A percentile compares a stretch with the other conserved stretches of the same genome.
Evolutionary conservation across 306 rosid species (phyloP).

Genomic region (Coriaria nepalensis): DNA sequence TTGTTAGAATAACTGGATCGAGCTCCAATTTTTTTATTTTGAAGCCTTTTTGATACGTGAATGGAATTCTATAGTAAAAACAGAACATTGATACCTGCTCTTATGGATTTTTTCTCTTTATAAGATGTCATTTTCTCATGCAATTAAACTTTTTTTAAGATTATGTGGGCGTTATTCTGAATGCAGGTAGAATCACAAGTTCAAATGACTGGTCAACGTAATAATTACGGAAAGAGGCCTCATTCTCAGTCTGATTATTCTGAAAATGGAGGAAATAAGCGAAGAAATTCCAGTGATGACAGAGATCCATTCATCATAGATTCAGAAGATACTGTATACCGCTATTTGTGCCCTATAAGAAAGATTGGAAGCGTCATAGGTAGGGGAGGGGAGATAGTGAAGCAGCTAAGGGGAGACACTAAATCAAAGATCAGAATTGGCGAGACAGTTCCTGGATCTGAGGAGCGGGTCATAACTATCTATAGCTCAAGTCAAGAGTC

Average conservation of each 20-base stretch:
- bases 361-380: conserved; percentile 97
- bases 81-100: too few species aligned
- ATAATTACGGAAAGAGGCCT: conserved; percentile 58
- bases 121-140: too few species aligned
- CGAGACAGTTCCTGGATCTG: conserved; percentile 73
- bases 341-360: conserved; percentile 63
- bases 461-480: conserved; percentile 74
- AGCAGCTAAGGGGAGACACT: conserved; percentile 80
- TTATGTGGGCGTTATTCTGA: not conserved
- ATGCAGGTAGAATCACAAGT: conserved; percentile 10
- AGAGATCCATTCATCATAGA: conserved; percentile 78
- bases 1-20: too few species aligned
- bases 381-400: conserved; percentile 96
- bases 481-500: conserved; percentile 67
- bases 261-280: conserved; percentile 55
- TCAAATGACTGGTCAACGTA: conserved; percentile 69
- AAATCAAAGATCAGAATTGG: conserved; percentile 88
- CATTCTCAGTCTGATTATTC: conserved; percentile 55
- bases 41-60: too few species aligned
- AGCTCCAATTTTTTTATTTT: too few species aligned
- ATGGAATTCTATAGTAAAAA: too few species aligned
- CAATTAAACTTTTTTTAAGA: not conserved
- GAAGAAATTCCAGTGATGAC: conserved; percentile 73
- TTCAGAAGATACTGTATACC: conserved; percentile 71
- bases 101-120: too few species aligned